Percentiles rank a stretch among this genome's conserved stretches.
These are phyloP conservation scores for Phyllosticta citribraziliensis DNA, from an alignment of 2,329 filamentous ascomycete genomes.

Conservation along the genomic window DNA sequence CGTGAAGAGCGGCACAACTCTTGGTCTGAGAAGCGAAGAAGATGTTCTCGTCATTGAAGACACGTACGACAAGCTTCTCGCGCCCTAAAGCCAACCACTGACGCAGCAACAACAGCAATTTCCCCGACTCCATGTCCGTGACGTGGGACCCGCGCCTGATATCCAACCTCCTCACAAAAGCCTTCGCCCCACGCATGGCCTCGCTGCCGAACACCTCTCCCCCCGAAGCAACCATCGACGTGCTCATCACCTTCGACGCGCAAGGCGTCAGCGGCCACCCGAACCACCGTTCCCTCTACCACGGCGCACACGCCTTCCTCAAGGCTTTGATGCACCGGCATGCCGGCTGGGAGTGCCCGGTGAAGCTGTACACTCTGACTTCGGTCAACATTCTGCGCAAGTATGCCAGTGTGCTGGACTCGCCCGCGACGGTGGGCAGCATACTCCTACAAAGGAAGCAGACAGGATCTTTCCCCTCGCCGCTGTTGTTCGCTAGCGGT, in stretches of 20 bases:
- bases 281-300: slow-evolving; percentile 84
- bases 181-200: slow-evolving; percentile 60
- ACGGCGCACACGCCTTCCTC: slow-evolving; percentile 69
- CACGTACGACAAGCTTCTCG: slow-evolving; percentile 37
- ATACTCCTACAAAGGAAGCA: slow-evolving; percentile 42
- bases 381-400: slow-evolving; percentile 67
- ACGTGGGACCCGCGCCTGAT: slow-evolving; percentile 67
- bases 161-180: slow-evolving; percentile 56
- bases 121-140: slow-evolving; percentile 80
- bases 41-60: slow-evolving; percentile 83
- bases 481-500: slow-evolving; percentile 62
- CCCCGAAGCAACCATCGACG: slow-evolving; percentile 56
- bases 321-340: slow-evolving; percentile 53
- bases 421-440: slow-evolving; percentile 56
- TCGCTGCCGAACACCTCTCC: slow-evolving; percentile 31
- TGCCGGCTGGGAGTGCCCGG: slow-evolving; percentile 57
- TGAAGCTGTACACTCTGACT: slow-evolving; percentile 77
- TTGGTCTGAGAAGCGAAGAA: slow-evolving; percentile 64
- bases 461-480: slow-evolving; percentile 43
- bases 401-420: slow-evolving; percentile 69
- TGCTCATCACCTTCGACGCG: slow-evolving; percentile 83
- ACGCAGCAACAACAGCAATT: slow-evolving; percentile 41
- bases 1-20: slow-evolving; percentile 62
- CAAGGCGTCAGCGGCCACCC: slow-evolving; percentile 76
- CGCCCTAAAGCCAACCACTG: not conserved